These are phyloP conservation scores for Phytophthora hybrid DNA, from an alignment of 352 stramenopile species.

Conservation along the genomic window DNA sequence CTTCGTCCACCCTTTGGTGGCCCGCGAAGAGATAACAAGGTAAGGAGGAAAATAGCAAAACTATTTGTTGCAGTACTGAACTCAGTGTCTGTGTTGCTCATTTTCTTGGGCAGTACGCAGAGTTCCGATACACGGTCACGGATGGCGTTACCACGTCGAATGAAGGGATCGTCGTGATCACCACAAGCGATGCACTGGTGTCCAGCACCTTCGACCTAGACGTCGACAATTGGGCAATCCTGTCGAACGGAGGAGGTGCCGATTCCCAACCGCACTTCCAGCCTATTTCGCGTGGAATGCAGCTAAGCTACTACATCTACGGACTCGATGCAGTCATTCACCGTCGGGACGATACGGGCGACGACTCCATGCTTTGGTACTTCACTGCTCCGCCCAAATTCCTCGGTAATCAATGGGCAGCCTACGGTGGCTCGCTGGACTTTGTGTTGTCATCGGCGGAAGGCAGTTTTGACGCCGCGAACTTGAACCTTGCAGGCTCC, in stretches of 20 bases:
- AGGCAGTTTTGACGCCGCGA: conserved; percentile 83
- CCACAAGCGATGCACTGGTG: conserved; percentile 70
- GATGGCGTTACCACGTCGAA: conserved; percentile 71
- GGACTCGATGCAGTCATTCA: conserved; percentile 76
- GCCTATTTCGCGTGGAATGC: conserved; percentile 66
- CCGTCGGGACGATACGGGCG: conserved; percentile 61
- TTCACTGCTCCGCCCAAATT: conserved; percentile 89
- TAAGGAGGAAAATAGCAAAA: conserved; percentile 22
- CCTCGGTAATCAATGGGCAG: conserved; percentile 87
- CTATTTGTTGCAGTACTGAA: neutral
- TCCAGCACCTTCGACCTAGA: conserved; percentile 85
- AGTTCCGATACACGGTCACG: conserved; percentile 89
- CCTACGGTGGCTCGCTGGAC: conserved; percentile 90
- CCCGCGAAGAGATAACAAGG: conserved; percentile 68
- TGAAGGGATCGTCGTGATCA: conserved; percentile 84
- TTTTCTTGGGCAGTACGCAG: conserved; percentile 64
- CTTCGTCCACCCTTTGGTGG: conserved; percentile 67
- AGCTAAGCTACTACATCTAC: conserved; percentile 93
- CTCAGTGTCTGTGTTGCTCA: neutral
- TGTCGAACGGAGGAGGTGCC: conserved; percentile 62
- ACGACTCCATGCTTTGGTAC: conserved; percentile 88
- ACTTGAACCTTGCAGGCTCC: conserved; percentile 75
- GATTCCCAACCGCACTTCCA: conserved; percentile 48
- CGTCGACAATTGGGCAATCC: conserved; percentile 82
- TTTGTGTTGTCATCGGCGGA: conserved; percentile 93